phyloP scores from a whole-genome alignment of 805 yeast species.

The Sporopachydermia lactativora region DNA sequence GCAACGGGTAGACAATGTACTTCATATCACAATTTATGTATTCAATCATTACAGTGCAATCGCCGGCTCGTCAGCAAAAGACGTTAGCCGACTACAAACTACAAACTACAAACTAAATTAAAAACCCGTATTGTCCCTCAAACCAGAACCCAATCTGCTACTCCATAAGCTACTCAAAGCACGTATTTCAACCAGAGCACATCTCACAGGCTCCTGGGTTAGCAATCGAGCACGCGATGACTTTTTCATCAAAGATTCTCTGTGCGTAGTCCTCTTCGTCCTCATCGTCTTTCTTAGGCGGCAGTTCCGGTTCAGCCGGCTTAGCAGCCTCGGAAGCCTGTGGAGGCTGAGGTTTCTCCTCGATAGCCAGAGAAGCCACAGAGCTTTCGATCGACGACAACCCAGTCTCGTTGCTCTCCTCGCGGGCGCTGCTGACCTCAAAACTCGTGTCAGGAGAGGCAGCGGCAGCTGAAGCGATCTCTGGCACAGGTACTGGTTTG shows the following conservation, averaged over 20 bases:
- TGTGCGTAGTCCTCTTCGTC: slow-evolving; percentile 42
- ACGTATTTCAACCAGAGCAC: slow-evolving; percentile 95
- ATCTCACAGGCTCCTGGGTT: slow-evolving; percentile 97
- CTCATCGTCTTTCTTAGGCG: slow-evolving; percentile 16
- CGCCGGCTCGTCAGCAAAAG: too few species aligned
- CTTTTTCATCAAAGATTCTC: slow-evolving; percentile 80
- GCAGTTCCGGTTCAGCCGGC: slow-evolving; percentile 19
- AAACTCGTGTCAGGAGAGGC: slow-evolving; percentile 4
- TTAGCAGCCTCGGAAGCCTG: slow-evolving; percentile 28
- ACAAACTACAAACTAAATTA: too few species aligned
- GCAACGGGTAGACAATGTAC: background rate
- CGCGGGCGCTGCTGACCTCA: background rate
- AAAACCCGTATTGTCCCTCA: too few species aligned
- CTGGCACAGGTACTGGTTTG: slow-evolving; percentile 11
- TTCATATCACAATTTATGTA: background rate
- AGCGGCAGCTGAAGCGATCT: slow-evolving; percentile 17
- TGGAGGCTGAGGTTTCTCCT: background rate
- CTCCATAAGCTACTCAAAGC: too few species aligned
- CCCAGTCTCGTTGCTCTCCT: background rate
- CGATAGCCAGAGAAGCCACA: background rate
- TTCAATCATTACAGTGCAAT: too few species aligned
- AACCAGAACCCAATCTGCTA: too few species aligned
- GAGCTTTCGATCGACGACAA: background rate
- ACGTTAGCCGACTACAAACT: too few species aligned
- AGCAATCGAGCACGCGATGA: slow-evolving; percentile 90